Base-by-base conservation (phyloP, 805 yeast genomes). In the Metschnikowia anglica region DNA sequence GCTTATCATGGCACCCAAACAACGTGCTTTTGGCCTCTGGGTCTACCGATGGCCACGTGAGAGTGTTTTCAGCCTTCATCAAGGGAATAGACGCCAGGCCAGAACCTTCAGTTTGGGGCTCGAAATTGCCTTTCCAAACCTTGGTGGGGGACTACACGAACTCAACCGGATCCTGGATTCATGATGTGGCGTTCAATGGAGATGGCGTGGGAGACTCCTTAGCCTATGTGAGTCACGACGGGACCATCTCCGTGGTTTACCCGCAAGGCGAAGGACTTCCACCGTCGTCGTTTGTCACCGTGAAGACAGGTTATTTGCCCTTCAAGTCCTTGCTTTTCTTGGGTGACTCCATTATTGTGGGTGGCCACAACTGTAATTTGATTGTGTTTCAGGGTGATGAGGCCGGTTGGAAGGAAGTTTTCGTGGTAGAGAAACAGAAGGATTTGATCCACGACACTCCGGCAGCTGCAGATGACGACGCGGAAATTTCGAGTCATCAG, bases 341-440 rank as follows among this genome's bases (percentile, higher is more conserved):
- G 37, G 71, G 77, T 47, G 85, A 85, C 52, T 66, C 70, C 51
- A 68, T 90, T 37, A 74, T 89, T 41, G 93, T 86, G 28, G 98
- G 90, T 3, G 99, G 99, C 37, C 89, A 84, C 68, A 89, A 88
- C 63, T 85, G 95, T 67, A 88, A 87, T 65, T 95, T 97, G 39
- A 80, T 90, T 38, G 83, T 88, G 29, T 91, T 86, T 60, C 76
- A 79, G 55, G 96, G 95, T 32, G 68, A 72, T 51, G 80, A 76
- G 46, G 51, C 65, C 20, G 79, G 79, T 41, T 76, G 95, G 96
- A 57, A 69, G 71, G 86, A 71, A 60, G 46, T 79, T 62, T 61
- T 68, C 74, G 51, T 73, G 66, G 61, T 76, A 45, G 96, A 87
- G 60, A 59, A 62, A 28, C 73, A 67, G 45, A 66, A 65, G 51